A percentile compares a stretch with the other conserved stretches of the same genome.
Evolutionary conservation across 805 yeast species (phyloP).

Genomic region (Saturnispora ahearnii): DNA sequence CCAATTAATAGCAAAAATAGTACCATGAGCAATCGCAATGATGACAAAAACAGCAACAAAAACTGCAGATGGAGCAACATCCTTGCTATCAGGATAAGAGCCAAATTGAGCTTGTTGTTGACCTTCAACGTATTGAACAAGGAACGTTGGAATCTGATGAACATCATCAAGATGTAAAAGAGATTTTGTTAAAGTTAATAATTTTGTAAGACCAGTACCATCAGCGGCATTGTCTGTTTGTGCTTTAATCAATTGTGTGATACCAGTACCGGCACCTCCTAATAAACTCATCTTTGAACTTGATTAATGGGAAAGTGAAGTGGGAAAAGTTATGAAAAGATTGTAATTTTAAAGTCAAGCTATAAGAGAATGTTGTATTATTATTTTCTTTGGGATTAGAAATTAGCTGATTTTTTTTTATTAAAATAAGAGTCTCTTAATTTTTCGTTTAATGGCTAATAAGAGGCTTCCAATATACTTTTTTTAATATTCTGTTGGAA

Average conservation of each 20-base stretch:
- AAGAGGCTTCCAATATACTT: no score
- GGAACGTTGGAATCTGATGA: conserved; percentile 31
- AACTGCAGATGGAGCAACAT: conserved; percentile 52
- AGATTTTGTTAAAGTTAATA: conserved; percentile 26
- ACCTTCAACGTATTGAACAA: conserved; percentile 30
- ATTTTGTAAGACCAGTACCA: conserved; percentile 39
- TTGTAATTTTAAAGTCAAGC: no score
- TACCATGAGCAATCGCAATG: conserved; percentile 37
- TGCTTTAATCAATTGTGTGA: conserved; percentile 15
- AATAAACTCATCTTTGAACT: no score
- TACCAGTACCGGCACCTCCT: conserved; percentile 7
- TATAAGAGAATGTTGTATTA: no score
- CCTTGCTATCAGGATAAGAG: conserved; percentile 45
- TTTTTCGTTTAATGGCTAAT: no score
- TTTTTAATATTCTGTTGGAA: no score
- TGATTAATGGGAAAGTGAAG: no score
- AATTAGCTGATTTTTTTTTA: no score
- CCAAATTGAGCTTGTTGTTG: conserved; percentile 51
- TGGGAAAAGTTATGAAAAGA: no score
- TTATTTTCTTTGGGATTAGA: no score
- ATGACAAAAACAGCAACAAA: conserved; percentile 46
- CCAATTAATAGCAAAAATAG: conserved; percentile 39
- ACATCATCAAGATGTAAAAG: conserved; percentile 13
- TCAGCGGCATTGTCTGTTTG: conserved; percentile 36
- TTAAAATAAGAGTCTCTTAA: no score